A percentile compares a stretch with the other conserved stretches of the same genome.
These are phyloP conservation scores for Phalaenopsis aphrodite DNA, from an alignment of 106 monocot species.

Conservation along the genomic window DNA sequence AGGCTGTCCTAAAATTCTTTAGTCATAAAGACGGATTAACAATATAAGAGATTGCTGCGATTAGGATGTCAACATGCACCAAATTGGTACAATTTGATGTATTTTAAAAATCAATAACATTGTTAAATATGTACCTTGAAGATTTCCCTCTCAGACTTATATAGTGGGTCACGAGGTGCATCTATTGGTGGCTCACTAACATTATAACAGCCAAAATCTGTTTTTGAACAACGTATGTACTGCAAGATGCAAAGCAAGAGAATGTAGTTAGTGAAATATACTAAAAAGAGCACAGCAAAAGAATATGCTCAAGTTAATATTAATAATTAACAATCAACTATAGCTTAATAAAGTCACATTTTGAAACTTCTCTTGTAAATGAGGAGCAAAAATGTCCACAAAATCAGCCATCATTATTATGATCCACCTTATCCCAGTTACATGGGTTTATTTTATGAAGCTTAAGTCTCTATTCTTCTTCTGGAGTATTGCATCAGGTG, in stretches of 20 bases:
- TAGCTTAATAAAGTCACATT: not conserved
- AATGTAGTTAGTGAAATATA: not conserved
- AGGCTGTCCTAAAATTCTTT: no score
- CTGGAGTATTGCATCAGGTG: no score
- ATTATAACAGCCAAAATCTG: slow-evolving; percentile 70
- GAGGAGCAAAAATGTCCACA: not conserved
- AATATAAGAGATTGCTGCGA: not conserved
- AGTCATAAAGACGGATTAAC: not conserved
- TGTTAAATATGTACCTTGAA: slow-evolving; percentile 44
- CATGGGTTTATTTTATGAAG: no score
- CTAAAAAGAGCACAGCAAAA: not conserved
- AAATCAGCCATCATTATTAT: not conserved
- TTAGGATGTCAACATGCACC: not conserved
- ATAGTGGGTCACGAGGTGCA: slow-evolving; percentile 75
- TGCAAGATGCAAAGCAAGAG: slow-evolving; percentile 14
- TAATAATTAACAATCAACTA: not conserved
- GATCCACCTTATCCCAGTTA: no score
- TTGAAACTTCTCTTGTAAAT: not conserved
- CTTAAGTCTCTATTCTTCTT: no score
- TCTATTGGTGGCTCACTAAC: slow-evolving; percentile 88
- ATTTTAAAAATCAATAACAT: not conserved
- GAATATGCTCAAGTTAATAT: not conserved
- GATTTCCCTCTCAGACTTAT: slow-evolving; percentile 71
- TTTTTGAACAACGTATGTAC: slow-evolving; percentile 85
- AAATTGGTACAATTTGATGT: not conserved